A percentile compares a stretch with the other conserved stretches of the same genome.
Conservation (phyloP, 495 filamentous ascomycete genomes). For the Penicillium silybi region DNA sequence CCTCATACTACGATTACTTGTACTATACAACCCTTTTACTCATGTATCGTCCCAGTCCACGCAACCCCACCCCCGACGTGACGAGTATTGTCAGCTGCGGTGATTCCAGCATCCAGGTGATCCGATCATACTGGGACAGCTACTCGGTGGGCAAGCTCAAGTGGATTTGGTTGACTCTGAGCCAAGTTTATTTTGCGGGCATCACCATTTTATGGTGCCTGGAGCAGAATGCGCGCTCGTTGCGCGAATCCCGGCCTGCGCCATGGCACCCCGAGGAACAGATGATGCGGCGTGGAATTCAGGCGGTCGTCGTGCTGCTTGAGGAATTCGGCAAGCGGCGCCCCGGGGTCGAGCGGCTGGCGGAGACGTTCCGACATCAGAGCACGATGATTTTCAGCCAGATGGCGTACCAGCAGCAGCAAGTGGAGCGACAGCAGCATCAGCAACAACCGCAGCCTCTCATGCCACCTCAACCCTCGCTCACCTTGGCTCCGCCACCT, state of each 20-base stretch:
- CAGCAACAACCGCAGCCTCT: constrained; percentile 20
- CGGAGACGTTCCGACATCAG: constrained; percentile 42
- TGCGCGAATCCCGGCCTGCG: constrained; percentile 38
- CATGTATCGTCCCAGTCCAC: constrained; percentile 47
- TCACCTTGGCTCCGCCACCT: constrained; percentile 21
- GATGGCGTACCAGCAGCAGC: constrained; percentile 38
- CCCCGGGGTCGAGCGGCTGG: constrained; percentile 44
- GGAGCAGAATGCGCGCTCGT: constrained; percentile 42
- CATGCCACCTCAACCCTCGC: constrained; percentile 20
- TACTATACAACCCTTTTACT: constrained; percentile 50
- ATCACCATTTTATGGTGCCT: constrained; percentile 49
- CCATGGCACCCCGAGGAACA: constrained; percentile 44
- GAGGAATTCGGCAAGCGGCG: constrained; percentile 48
- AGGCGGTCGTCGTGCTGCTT: constrained; percentile 45
- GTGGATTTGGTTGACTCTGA: constrained; percentile 53
- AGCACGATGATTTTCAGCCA: constrained; percentile 47
- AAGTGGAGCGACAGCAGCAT: constrained; percentile 17
- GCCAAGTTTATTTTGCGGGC: constrained; percentile 50
- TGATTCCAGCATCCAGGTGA: constrained; percentile 47
- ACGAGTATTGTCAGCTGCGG: constrained; percentile 46
- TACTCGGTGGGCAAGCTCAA: constrained; percentile 49
- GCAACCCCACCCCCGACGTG: constrained; percentile 42
- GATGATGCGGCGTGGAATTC: constrained; percentile 43
- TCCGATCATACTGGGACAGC: constrained; percentile 48
- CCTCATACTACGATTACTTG: constrained; percentile 48